A percentile compares a stretch with the other conserved stretches of the same genome.
Conservation (phyloP, 768 basidiomycete species). For the Calocybe indica region DNA sequence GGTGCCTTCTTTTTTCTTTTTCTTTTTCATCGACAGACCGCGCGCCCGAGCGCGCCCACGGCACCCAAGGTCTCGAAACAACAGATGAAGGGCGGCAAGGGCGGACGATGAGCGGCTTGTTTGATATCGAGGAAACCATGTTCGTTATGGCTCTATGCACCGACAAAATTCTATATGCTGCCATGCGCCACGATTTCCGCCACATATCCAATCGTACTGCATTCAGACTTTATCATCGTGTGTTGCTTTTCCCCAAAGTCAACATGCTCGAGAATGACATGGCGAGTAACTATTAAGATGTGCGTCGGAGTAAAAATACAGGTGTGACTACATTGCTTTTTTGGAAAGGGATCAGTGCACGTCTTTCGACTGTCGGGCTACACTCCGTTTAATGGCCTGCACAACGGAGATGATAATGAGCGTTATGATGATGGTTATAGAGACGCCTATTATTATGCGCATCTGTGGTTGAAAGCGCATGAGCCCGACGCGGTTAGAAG, state of each 20-base stretch:
- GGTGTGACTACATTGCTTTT: too few species aligned
- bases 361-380: too few species aligned
- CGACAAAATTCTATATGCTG: conserved; percentile 18
- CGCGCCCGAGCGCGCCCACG: conserved; percentile 43
- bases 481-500: conserved; percentile 5
- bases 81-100: conserved; percentile 90
- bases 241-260: too few species aligned
- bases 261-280: too few species aligned
- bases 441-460: conserved; percentile 91
- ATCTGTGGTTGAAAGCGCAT: conserved; percentile 44
- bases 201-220: too few species aligned
- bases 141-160: conserved; percentile 17
- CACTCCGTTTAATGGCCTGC: conserved; percentile 40
- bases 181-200: conserved; percentile 10
- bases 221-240: too few species aligned
- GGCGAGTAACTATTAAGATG: too few species aligned
- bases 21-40: conserved; percentile 33
- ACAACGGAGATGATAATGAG: conserved; percentile 94
- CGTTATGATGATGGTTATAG: conserved; percentile 79
- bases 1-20: conserved; percentile 2
- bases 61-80: conserved; percentile 92
- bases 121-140: conserved; percentile 9
- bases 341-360: too few species aligned
- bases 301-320: too few species aligned
- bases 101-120: conserved; percentile 48